phyloP scores from a whole-genome alignment of 164 flowering plant genomes.

The Macadamia tetraphylla region DNA sequence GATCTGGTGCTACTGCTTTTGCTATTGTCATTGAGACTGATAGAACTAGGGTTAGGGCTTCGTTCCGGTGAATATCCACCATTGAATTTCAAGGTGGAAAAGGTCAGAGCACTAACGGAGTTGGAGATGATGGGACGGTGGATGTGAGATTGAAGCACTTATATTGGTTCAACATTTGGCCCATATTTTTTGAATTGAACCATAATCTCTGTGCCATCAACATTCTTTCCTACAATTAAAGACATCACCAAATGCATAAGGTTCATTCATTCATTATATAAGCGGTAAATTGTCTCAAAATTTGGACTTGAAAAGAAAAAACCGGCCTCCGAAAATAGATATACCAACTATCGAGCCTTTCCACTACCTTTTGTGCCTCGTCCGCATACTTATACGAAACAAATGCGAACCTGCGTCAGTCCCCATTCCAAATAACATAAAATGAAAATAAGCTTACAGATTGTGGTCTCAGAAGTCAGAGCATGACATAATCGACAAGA shows the following conservation, averaged over 20 bases:
- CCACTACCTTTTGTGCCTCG: conserved; percentile 71
- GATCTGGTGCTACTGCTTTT: too few relatives aligned
- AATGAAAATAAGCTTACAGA: not conserved
- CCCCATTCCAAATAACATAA: conserved; percentile 49
- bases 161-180: conserved; percentile 72
- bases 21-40: too few relatives aligned
- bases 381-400: conserved; percentile 72
- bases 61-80: conserved; percentile 32
- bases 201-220: conserved; percentile 71
- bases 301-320: not conserved
- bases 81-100: conserved; percentile 32
- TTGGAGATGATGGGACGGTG: conserved; percentile 48
- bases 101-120: conserved; percentile 46
- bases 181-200: conserved; percentile 82
- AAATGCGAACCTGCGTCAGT: conserved; percentile 74
- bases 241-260: not conserved
- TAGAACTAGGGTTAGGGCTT: conserved; percentile 13
- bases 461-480: not conserved
- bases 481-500: not conserved
- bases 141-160: conserved; percentile 53
- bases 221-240: conserved; percentile 40
- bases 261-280: too few relatives aligned
- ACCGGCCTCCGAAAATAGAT: not conserved
- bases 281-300: not conserved
- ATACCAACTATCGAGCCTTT: conserved; percentile 57